Evolutionary conservation across 306 rosid species (phyloP).

Genomic region (Casuarina equisetifolia): DNA sequence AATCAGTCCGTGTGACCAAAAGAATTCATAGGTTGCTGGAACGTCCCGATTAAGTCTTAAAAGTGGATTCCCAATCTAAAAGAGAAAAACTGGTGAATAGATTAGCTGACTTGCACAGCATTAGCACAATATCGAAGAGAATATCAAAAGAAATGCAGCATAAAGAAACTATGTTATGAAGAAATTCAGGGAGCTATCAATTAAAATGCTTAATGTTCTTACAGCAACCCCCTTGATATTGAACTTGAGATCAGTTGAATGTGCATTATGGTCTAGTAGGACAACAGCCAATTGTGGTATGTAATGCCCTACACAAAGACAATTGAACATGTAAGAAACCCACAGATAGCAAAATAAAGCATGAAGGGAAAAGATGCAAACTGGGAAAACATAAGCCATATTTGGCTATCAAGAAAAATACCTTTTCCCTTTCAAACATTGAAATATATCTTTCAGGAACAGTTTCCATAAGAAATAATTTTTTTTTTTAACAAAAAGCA

Average conservation of each 20-base stretch:
- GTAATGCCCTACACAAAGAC: constrained; percentile 63
- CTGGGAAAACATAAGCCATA: not conserved
- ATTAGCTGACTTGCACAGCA: constrained; percentile 16
- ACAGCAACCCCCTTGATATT: constrained; percentile 88
- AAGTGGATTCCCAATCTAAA: constrained; percentile 91
- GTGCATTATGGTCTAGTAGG: constrained; percentile 65
- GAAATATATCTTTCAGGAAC: too few species aligned
- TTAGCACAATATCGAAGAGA: not conserved
- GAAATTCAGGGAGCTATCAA: constrained; percentile 1
- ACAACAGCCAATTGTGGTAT: constrained; percentile 75
- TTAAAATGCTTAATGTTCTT: constrained; percentile 22
- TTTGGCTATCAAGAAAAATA: too few species aligned
- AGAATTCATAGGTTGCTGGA: constrained; percentile 70
- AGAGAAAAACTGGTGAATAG: constrained; percentile 1
- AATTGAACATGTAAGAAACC: not conserved
- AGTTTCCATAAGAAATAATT: too few species aligned
- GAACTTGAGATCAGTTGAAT: constrained; percentile 73
- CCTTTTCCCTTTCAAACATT: too few species aligned
- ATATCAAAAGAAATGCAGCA: not conserved
- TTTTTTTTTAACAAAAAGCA: too few species aligned
- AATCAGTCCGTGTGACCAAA: constrained; percentile 96
- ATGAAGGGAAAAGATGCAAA: not conserved
- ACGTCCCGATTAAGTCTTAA: constrained; percentile 66
- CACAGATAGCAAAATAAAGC: not conserved
- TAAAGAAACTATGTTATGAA: not conserved